Conservation (phyloP, 768 basidiomycete species). For the Calocybe cyanea region DNA sequence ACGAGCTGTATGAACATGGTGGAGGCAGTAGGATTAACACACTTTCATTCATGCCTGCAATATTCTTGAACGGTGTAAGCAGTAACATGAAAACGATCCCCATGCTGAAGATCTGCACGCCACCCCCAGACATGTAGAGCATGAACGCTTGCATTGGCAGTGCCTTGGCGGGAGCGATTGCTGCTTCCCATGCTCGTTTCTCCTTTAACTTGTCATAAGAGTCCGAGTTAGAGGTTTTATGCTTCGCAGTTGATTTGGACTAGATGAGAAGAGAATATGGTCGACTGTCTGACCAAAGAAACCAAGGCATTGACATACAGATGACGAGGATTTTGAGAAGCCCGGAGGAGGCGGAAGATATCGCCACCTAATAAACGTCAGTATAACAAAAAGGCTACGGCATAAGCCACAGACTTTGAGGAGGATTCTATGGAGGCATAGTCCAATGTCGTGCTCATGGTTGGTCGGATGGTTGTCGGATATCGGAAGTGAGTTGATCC, state of each 20-base stretch:
- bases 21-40: slow-evolving; percentile 19
- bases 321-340: slow-evolving; percentile 45
- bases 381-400: neutral
- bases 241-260: slow-evolving; percentile 39
- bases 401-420: slow-evolving; percentile 27
- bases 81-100: slow-evolving; percentile 95
- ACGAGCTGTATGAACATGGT: neutral
- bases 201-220: slow-evolving; percentile 69
- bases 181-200: slow-evolving; percentile 83
- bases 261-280: slow-evolving; percentile 18
- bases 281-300: too few relatives aligned
- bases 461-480: neutral
- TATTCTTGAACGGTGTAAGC: slow-evolving; percentile 79
- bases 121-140: slow-evolving; percentile 97
- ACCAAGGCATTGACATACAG: slow-evolving; percentile 27
- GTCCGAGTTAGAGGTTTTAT: slow-evolving; percentile 28
- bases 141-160: slow-evolving; percentile 98
- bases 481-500: slow-evolving; percentile 1
- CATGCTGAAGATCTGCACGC: slow-evolving; percentile 95
- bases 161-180: slow-evolving; percentile 80
- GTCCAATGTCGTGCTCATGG: slow-evolving; percentile 21
- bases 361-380: slow-evolving; percentile 44
- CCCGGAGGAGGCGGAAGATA: slow-evolving; percentile 65
- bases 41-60: slow-evolving; percentile 78
- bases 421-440: slow-evolving; percentile 38